Evolutionary conservation across 768 basidiomycete genomes (phyloP).

Genomic region (Baorangia bicolor): DNA sequence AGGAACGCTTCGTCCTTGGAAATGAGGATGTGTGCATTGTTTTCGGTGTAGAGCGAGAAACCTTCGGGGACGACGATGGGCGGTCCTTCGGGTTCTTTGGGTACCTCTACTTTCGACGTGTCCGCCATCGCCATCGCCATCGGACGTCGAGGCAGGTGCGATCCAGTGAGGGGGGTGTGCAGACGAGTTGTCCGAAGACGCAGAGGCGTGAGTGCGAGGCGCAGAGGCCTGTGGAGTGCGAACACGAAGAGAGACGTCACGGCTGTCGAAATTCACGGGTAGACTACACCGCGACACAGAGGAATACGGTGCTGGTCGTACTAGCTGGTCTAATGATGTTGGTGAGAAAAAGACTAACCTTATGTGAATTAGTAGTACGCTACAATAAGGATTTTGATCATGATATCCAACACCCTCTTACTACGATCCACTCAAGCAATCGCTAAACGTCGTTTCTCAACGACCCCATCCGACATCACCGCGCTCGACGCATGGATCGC

Average conservation of each 20-base stretch:
- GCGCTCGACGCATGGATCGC: constrained; percentile 55
- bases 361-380: too few relatives aligned
- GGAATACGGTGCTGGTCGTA: too few relatives aligned
- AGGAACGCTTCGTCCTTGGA: constrained; percentile 81
- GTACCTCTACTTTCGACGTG: neutral
- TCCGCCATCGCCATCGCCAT: constrained; percentile 7
- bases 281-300: too few relatives aligned
- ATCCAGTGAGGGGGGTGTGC: neutral
- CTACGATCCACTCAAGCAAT: neutral
- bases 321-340: too few relatives aligned
- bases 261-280: neutral
- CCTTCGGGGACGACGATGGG: constrained; percentile 61
- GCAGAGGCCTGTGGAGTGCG: constrained; percentile 28
- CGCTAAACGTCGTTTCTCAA: constrained; percentile 11
- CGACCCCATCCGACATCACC: constrained; percentile 12
- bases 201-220: constrained; percentile 17
- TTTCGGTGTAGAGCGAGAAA: constrained; percentile 78
- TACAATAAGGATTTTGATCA: too few relatives aligned
- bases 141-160: neutral
- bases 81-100: constrained; percentile 4
- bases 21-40: constrained; percentile 76
- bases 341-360: too few relatives aligned
- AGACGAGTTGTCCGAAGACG: constrained; percentile 4
- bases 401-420: neutral
- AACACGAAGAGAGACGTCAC: constrained; percentile 21